A percentile compares a stretch with the other conserved stretches of the same genome.
These are phyloP conservation scores for Pezicula neosporulosa DNA, from an alignment of 2,329 filamentous ascomycete genomes.

Conservation along the genomic window DNA sequence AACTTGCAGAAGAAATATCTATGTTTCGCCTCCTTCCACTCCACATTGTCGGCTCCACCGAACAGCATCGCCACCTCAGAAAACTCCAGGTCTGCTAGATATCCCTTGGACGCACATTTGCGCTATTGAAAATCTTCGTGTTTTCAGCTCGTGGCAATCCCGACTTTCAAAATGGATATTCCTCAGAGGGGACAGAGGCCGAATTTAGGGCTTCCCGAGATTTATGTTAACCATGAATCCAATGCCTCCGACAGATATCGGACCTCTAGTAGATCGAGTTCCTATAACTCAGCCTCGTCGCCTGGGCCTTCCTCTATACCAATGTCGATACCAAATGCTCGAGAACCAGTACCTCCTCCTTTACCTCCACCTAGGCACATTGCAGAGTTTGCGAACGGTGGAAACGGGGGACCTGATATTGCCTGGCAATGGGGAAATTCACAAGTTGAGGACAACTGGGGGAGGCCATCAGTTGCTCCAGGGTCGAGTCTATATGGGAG, in stretches of 20 bases:
- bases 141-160: constrained; percentile 23
- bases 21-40: constrained; percentile 22
- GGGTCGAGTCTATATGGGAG: constrained; percentile 47
- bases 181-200: constrained; percentile 27
- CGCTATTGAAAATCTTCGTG: constrained; percentile 8
- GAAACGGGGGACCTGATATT: constrained; percentile 58
- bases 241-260: constrained; percentile 28
- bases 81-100: constrained; percentile 10
- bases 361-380: constrained; percentile 61
- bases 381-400: constrained; percentile 43
- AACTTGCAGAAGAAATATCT: constrained; percentile 20
- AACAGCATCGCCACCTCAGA: constrained; percentile 21
- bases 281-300: constrained; percentile 29
- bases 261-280: constrained; percentile 20
- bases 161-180: constrained; percentile 35
- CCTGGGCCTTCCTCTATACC: constrained; percentile 42
- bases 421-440: constrained; percentile 62
- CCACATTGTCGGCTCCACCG: constrained; percentile 18
- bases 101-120: constrained; percentile 6
- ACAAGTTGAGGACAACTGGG: constrained; percentile 42
- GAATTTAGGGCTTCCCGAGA: constrained; percentile 31
- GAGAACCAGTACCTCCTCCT: constrained; percentile 53
- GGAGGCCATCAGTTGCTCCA: constrained; percentile 39
- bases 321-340: constrained; percentile 60
- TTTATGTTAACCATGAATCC: constrained; percentile 37